Conservation (phyloP, 139 green algal genomes). For the Micractinium sp. region DNA sequence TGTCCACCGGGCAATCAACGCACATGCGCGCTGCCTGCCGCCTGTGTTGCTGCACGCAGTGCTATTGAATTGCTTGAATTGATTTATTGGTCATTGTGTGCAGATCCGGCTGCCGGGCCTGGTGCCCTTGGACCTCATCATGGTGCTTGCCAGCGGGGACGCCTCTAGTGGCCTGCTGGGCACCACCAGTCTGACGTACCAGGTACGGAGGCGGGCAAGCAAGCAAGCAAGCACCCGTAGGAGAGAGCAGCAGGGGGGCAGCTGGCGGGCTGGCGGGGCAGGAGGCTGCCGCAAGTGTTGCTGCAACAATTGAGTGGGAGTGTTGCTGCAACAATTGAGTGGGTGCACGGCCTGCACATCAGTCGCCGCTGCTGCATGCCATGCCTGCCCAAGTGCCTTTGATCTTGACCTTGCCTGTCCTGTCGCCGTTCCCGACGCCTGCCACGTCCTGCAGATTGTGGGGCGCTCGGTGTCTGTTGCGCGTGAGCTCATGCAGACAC, state of each 20-base stretch:
- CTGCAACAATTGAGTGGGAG: no score
- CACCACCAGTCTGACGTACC: conserved; percentile 22
- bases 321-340: no score
- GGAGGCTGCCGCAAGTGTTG: no score
- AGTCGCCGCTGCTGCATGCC: not conserved
- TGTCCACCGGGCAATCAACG: no score
- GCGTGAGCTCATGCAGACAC: conserved; percentile 1
- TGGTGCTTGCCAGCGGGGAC: conserved; percentile 1
- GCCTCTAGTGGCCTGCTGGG: conserved; percentile 24
- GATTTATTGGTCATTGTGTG: not conserved
- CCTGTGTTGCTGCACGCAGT: no score
- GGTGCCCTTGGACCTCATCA: conserved; percentile 3
- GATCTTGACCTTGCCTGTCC: not conserved
- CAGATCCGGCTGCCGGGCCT: conserved; percentile 23
- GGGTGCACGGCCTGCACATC: not conserved
- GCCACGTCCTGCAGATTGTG: conserved; percentile 13
- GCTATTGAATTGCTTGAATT: no score
- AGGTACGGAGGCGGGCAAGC: not conserved
- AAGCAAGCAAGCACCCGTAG: not conserved
- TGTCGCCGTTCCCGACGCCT: not conserved
- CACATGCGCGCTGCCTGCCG: no score
- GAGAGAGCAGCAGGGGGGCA: not conserved
- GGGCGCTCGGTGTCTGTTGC: not conserved
- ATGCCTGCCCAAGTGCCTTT: not conserved
- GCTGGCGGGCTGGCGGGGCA: not conserved